Conservation (phyloP, 1,139 yeast genomes). For the Scheffersomyces cryptocercus region DNA sequence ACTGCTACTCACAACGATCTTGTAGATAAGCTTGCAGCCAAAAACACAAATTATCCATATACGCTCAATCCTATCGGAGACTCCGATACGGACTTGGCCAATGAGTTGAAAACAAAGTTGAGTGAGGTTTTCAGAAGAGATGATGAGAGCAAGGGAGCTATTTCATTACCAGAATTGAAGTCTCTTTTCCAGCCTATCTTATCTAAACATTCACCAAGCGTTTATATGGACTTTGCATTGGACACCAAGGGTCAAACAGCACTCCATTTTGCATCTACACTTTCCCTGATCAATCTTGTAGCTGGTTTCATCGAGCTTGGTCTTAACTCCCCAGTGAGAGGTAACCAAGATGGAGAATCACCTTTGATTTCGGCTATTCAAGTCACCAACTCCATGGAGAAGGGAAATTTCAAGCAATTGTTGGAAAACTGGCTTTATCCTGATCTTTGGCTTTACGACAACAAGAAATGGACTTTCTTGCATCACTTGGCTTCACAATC, state of each 20-base stretch:
- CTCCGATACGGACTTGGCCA: constrained; percentile 17
- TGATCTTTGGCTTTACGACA: constrained; percentile 37
- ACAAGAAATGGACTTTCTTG: constrained; percentile 33
- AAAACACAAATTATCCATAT: constrained; percentile 22
- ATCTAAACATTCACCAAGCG: constrained; percentile 8
- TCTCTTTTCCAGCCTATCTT: constrained; percentile 16
- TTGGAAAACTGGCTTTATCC: constrained; percentile 40
- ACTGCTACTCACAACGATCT: not conserved
- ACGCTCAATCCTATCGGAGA: constrained; percentile 18
- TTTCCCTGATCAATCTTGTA: constrained; percentile 41
- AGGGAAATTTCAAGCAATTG: constrained; percentile 39
- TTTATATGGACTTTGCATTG: constrained; percentile 37
- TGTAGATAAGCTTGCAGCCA: constrained; percentile 2
- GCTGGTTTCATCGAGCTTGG: constrained; percentile 37
- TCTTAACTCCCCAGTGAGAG: constrained; percentile 44
- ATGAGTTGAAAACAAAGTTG: constrained; percentile 20
- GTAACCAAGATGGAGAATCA: constrained; percentile 41
- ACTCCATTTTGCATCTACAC: constrained; percentile 47
- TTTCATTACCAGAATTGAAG: constrained; percentile 14
- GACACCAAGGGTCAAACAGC: constrained; percentile 48
- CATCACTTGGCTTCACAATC: constrained; percentile 38
- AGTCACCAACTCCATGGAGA: constrained; percentile 50
- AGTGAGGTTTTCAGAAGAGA: constrained; percentile 23
- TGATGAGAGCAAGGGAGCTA: constrained; percentile 10
- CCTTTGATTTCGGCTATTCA: constrained; percentile 42